Conservation (phyloP, 139 green algal genomes). For the Picochlorum costavermella region DNA sequence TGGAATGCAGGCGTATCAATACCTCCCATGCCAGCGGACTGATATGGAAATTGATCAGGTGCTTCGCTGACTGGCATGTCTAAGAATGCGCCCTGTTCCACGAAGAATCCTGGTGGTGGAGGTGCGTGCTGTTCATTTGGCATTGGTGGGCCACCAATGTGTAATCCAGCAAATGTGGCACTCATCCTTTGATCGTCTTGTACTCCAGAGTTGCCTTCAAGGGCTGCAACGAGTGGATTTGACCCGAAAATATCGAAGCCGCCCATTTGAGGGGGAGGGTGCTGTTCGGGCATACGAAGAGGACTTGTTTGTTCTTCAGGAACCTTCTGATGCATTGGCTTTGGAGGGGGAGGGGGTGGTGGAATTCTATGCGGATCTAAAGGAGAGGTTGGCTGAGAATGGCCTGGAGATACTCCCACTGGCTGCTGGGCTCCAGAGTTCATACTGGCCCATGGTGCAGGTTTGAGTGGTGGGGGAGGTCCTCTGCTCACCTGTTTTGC, state of each 20-base stretch:
- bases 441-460: constrained; percentile 21
- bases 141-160: not conserved
- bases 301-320: not conserved
- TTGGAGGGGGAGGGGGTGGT: constrained; percentile 4
- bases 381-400: not conserved
- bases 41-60: not conserved
- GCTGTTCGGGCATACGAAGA: not conserved
- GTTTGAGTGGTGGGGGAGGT: constrained; percentile 16
- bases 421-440: not conserved
- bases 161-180: not conserved
- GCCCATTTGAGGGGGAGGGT: not conserved
- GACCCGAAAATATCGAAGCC: not conserved
- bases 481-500: not conserved
- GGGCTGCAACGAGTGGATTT: not conserved
- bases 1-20: not conserved
- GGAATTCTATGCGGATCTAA: not conserved
- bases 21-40: not conserved
- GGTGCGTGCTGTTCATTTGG: not conserved
- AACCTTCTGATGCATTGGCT: not conserved
- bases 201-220: not conserved
- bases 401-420: not conserved
- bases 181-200: not conserved
- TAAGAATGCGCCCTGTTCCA: not conserved
- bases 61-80: not conserved
- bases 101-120: not conserved